Conservation (phyloP, 352 stramenopile species). For the Blastocystis sp. region DNA sequence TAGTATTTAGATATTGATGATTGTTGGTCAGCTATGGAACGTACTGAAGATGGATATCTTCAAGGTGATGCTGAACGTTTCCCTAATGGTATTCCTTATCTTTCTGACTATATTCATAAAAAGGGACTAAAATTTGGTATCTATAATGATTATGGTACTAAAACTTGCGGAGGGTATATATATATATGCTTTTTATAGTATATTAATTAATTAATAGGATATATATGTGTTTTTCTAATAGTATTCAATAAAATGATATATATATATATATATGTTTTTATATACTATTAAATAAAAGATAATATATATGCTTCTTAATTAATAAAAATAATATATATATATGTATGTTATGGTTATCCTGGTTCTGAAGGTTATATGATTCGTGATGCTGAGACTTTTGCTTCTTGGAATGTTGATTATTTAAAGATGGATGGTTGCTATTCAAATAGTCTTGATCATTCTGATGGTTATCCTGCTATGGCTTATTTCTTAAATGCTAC, state of each 20-base stretch:
- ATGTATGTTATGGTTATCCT: conserved; percentile 44
- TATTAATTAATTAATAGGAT: too few species aligned
- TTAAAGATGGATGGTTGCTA: conserved; percentile 50
- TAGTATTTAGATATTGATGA: conserved; percentile 50
- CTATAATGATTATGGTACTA: conserved; percentile 44
- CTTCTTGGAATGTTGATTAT: conserved; percentile 46
- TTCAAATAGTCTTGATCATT: conserved; percentile 34
- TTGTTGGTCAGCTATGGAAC: conserved; percentile 44
- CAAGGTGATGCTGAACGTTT: conserved; percentile 43
- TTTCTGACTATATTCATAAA: conserved; percentile 42
- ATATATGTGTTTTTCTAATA: too few species aligned
- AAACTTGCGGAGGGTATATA: too few species aligned
- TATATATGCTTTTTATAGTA: too few species aligned
- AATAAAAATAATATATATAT: conserved; percentile 10
- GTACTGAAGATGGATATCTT: conserved; percentile 34
- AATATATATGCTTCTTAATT: background rate
- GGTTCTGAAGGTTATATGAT: conserved; percentile 42
- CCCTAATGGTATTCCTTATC: conserved; percentile 40
- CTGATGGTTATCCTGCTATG: conserved; percentile 37
- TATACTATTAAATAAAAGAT: too few species aligned
- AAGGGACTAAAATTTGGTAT: conserved; percentile 45
- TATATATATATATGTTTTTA: too few species aligned
- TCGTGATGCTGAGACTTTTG: conserved; percentile 45
- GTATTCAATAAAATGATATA: too few species aligned
- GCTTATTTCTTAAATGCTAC: conserved; percentile 38